Percentiles rank a stretch among this genome's conserved stretches.
Conservation (phyloP, 805 yeast species). For the Sugiyamaella americana region DNA sequence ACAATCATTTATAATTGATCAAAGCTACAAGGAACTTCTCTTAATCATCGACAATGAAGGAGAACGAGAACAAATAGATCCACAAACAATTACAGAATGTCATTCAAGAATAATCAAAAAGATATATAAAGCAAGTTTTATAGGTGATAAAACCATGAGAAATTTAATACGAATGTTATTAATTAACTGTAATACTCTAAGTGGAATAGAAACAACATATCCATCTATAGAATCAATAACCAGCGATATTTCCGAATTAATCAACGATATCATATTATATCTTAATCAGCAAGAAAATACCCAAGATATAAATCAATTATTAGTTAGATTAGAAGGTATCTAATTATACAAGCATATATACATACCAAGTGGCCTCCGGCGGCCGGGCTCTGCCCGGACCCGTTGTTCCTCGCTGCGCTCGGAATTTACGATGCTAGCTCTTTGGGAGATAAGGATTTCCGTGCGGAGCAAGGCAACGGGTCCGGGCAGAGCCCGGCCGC, state of each 20-base stretch:
- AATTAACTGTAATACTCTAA: neutral
- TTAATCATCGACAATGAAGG: slow-evolving; percentile 5
- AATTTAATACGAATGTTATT: slow-evolving; percentile 10
- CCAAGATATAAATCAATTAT: neutral
- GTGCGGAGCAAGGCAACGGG: too few relatives aligned
- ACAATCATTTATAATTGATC: slow-evolving; percentile 14
- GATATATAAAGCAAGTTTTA: slow-evolving; percentile 9
- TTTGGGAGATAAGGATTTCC: too few relatives aligned
- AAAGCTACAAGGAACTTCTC: slow-evolving; percentile 10
- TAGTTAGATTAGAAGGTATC: neutral
- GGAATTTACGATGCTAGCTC: too few relatives aligned
- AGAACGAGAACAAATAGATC: slow-evolving; percentile 9
- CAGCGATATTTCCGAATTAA: neutral
- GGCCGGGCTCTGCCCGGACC: too few relatives aligned
- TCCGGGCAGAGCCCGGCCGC: too few relatives aligned
- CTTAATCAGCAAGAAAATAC: neutral
- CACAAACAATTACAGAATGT: slow-evolving; percentile 8
- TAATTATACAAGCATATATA: too few relatives aligned
- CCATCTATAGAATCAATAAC: neutral
- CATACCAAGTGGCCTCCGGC: too few relatives aligned
- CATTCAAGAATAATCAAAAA: slow-evolving; percentile 6
- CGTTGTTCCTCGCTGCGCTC: too few relatives aligned
- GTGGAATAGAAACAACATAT: too few relatives aligned
- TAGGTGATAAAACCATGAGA: slow-evolving; percentile 10
- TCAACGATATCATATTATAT: neutral